Conservation (phyloP, 345 rosid species). For the Turnera subulata region DNA sequence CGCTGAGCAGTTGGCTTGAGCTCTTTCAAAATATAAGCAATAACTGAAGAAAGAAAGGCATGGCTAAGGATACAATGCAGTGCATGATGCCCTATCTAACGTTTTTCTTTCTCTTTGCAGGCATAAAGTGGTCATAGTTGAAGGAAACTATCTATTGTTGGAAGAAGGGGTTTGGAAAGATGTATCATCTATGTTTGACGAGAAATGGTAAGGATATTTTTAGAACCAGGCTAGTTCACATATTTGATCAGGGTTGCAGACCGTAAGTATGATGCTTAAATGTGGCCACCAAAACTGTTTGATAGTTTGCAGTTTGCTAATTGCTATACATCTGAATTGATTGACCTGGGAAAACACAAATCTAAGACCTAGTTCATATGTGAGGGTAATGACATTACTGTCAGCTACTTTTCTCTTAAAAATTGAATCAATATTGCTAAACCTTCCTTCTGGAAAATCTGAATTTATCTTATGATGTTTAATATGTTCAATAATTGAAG, state of each 20-base stretch:
- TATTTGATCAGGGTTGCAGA: not conserved
- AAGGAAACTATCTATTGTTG: slow-evolving; percentile 76
- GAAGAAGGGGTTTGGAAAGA: slow-evolving; percentile 79
- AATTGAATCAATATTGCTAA: not conserved
- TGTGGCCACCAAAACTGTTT: not conserved
- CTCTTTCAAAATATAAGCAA: not conserved
- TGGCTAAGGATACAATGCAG: not conserved
- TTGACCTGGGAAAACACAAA: not conserved
- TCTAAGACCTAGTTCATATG: not conserved
- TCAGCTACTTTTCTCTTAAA: slow-evolving; percentile 1
- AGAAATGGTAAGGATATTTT: slow-evolving; percentile 65
- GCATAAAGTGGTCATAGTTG: slow-evolving; percentile 82
- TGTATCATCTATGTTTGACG: slow-evolving; percentile 64
- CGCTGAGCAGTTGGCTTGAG: not conserved
- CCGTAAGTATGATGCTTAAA: slow-evolving; percentile 9
- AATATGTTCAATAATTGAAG: no score
- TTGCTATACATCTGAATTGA: not conserved
- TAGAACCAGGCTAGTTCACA: slow-evolving; percentile 7
- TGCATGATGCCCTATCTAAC: slow-evolving; percentile 1
- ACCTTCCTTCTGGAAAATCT: not conserved
- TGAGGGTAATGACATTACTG: not conserved
- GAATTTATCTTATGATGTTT: no score
- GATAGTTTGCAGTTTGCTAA: not conserved
- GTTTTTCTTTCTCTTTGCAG: slow-evolving; percentile 40
- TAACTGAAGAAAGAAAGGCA: not conserved